Evolutionary conservation across 768 basidiomycete genomes (phyloP).

Genomic region (Rickenella mellea): DNA sequence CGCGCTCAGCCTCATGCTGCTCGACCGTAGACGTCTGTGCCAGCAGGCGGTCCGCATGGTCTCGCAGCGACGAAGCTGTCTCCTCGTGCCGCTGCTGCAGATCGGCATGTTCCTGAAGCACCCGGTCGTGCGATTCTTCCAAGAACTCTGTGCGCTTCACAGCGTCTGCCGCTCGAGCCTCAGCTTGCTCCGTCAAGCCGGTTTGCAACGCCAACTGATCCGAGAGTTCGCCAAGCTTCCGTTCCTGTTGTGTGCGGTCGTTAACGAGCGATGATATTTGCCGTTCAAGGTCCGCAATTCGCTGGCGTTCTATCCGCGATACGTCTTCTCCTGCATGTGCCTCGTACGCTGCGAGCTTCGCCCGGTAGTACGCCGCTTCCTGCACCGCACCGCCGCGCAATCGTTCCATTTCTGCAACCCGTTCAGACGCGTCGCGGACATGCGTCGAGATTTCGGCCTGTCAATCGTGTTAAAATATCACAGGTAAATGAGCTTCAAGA

Average conservation of each 20-base stretch:
- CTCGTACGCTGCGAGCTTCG: constrained; percentile 87
- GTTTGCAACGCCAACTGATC: constrained; percentile 72
- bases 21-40: constrained; percentile 65
- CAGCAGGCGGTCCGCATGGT: constrained; percentile 67
- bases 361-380: constrained; percentile 93
- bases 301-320: constrained; percentile 67
- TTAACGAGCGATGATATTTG: constrained; percentile 52
- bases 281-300: constrained; percentile 63
- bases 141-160: constrained; percentile 65
- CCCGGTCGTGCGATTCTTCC: constrained; percentile 58
- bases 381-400: constrained; percentile 71
- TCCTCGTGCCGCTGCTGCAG: constrained; percentile 54
- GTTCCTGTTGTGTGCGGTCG: constrained; percentile 58
- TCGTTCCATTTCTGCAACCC: constrained; percentile 71
- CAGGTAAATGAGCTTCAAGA: neutral
- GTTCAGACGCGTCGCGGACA: constrained; percentile 67
- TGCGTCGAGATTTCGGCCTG: constrained; percentile 71
- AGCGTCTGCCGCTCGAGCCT: constrained; percentile 68
- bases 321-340: constrained; percentile 54
- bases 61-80: constrained; percentile 59
- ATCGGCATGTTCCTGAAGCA: constrained; percentile 54
- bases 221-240: constrained; percentile 59
- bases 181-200: constrained; percentile 69
- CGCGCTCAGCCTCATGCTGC: constrained; percentile 72
- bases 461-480: neutral